Percentiles rank a stretch among this genome's conserved stretches.
These are phyloP conservation scores for Sphagnum fallax DNA, from an alignment of 228 moss, liverwort and hornwort species.

Conservation along the genomic window DNA sequence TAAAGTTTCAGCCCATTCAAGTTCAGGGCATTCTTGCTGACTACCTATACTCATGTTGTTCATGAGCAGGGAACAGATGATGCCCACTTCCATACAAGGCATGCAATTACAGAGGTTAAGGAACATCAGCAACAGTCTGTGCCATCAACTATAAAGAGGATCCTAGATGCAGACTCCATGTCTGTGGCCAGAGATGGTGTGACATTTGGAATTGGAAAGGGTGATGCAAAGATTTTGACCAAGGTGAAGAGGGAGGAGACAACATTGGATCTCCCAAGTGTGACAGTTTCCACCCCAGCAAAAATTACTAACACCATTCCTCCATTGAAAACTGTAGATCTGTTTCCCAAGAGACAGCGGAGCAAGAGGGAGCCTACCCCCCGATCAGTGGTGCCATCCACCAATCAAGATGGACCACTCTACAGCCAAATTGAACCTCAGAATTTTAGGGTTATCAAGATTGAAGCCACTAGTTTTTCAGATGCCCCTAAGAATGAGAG, in stretches of 20 bases:
- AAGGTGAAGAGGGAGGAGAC: slow-evolving; percentile 16
- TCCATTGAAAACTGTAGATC: slow-evolving; percentile 15
- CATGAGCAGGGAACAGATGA: slow-evolving; percentile 36
- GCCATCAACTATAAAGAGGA: slow-evolving; percentile 23
- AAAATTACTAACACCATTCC: background rate
- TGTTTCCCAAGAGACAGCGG: slow-evolving; percentile 37
- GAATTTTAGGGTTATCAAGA: slow-evolving; percentile 11
- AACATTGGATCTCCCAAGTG: slow-evolving; percentile 32
- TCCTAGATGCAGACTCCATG: slow-evolving; percentile 10
- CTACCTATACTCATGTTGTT: background rate
- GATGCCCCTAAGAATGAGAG: background rate
- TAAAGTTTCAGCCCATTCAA: too few species aligned
- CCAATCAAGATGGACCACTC: slow-evolving; percentile 3
- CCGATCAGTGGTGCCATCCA: slow-evolving; percentile 15
- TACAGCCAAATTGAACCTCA: slow-evolving; percentile 6
- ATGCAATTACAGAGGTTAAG: slow-evolving; percentile 28
- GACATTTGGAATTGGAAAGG: slow-evolving; percentile 43
- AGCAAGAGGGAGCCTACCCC: slow-evolving; percentile 24
- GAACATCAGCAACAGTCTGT: slow-evolving; percentile 43
- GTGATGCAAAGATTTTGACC: slow-evolving; percentile 32
- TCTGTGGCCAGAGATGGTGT: slow-evolving; percentile 41
- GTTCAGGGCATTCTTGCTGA: too few species aligned
- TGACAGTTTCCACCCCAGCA: slow-evolving; percentile 8
- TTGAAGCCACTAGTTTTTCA: slow-evolving; percentile 5
- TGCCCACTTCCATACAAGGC: slow-evolving; percentile 28